Conservation (phyloP, 805 yeast genomes). For the Zygoascus flipseniorum region DNA sequence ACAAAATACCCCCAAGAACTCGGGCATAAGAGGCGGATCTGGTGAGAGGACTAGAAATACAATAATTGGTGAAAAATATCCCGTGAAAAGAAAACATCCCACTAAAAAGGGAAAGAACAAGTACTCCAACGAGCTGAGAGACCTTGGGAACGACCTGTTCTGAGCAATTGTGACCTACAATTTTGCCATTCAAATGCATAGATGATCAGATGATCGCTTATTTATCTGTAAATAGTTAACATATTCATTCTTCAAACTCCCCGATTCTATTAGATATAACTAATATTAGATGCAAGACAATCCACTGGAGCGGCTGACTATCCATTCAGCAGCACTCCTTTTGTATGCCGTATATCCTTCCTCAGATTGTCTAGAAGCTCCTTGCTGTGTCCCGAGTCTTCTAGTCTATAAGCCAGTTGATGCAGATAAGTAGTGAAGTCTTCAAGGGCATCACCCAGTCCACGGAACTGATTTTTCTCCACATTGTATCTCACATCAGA, state of each 20-base stretch:
- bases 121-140: background rate
- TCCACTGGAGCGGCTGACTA: background rate
- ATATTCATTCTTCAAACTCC: background rate
- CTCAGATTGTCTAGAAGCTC: conserved; percentile 11
- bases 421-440: conserved; percentile 8
- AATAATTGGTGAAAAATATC: too few relatives aligned
- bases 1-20: background rate
- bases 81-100: too few relatives aligned
- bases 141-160: background rate
- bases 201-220: background rate
- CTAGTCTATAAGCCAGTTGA: conserved; percentile 4
- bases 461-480: conserved; percentile 1
- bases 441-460: conserved; percentile 10
- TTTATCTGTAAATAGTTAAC: background rate
- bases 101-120: background rate
- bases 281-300: background rate
- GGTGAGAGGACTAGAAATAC: too few relatives aligned
- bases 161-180: background rate
- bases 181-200: background rate
- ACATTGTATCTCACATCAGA: background rate
- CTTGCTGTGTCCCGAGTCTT: background rate
- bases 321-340: conserved; percentile 16
- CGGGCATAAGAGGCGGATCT: too few relatives aligned
- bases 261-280: too few relatives aligned
- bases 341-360: conserved; percentile 18